These are phyloP conservation scores for Rhizoclosmatium globosum DNA, from an alignment of 192 early-diverging fungal species.

Conservation along the genomic window DNA sequence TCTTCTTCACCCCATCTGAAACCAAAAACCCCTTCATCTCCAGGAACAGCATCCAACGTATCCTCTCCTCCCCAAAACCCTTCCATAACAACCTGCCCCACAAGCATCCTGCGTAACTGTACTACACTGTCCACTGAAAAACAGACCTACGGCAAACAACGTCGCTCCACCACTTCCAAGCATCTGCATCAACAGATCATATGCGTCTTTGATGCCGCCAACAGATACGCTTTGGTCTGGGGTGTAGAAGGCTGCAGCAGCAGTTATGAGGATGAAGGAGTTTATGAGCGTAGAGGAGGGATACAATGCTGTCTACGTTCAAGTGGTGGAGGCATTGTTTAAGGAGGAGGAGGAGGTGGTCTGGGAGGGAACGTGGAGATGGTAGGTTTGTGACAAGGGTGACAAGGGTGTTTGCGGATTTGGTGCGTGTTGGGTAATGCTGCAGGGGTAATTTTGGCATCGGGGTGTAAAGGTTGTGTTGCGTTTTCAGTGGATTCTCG, in stretches of 20 bases:
- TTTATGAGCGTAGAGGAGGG: slow-evolving; percentile 73
- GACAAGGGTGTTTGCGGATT: no score
- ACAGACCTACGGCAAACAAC: slow-evolving; percentile 71
- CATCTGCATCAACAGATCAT: slow-evolving; percentile 60
- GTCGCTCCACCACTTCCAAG: slow-evolving; percentile 41
- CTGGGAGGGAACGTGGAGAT: no score
- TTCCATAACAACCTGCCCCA: slow-evolving; percentile 77
- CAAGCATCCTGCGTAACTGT: slow-evolving; percentile 75
- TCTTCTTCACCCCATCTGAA: background rate
- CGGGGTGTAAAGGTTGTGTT: no score
- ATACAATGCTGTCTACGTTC: slow-evolving; percentile 24
- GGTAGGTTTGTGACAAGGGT: no score
- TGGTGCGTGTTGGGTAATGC: no score
- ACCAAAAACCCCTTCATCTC: no score
- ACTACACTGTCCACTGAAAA: slow-evolving; percentile 71
- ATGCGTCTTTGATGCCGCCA: slow-evolving; percentile 53
- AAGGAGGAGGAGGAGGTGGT: no score
- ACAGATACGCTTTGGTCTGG: slow-evolving; percentile 44
- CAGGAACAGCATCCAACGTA: no score
- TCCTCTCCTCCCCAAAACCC: slow-evolving; percentile 64
- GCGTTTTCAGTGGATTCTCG: slow-evolving; percentile 91
- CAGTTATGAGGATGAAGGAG: slow-evolving; percentile 73
- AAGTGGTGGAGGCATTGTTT: no score
- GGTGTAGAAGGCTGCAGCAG: slow-evolving; percentile 70
- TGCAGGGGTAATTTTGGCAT: no score